Conservation (phyloP, 257 asterid genomes). For the Avicennia marina region DNA sequence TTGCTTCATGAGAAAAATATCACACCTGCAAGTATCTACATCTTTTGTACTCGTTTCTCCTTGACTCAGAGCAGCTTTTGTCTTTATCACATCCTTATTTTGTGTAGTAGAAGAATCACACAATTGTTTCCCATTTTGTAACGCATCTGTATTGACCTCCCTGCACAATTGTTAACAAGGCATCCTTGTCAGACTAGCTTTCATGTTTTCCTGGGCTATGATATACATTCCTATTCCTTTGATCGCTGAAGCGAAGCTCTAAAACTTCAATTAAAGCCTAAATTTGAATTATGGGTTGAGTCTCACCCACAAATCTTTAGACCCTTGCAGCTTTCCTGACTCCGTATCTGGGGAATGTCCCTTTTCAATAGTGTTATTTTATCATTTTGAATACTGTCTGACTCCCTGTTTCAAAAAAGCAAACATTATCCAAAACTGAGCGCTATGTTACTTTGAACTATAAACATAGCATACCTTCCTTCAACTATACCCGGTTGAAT, state of each 20-base stretch:
- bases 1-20: conserved; percentile 13
- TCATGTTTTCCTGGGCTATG: neutral
- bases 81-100: conserved; percentile 21
- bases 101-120: conserved; percentile 19
- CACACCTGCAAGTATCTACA: conserved; percentile 39
- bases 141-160: conserved; percentile 20
- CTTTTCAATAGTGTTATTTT: conserved; percentile 28
- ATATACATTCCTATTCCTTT: conserved; percentile 5
- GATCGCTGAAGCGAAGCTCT: conserved; percentile 6
- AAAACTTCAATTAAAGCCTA: conserved; percentile 10
- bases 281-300: conserved; percentile 14
- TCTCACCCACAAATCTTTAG: conserved; percentile 35
- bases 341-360: conserved; percentile 34
- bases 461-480: conserved; percentile 35
- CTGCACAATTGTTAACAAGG: conserved; percentile 24
- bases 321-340: conserved; percentile 35
- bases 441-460: conserved; percentile 8
- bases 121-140: conserved; percentile 13
- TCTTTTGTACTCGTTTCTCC: conserved; percentile 23
- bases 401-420: conserved; percentile 31
- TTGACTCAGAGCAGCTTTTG: conserved; percentile 25
- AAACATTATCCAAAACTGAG: conserved; percentile 12
- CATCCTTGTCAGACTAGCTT: conserved; percentile 17
- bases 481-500: conserved; percentile 29
- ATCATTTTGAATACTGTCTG: conserved; percentile 25